Evolutionary conservation across 225 moss, liverwort and hornwort species (phyloP).

Genomic region (Antitrichia curtipendula): DNA sequence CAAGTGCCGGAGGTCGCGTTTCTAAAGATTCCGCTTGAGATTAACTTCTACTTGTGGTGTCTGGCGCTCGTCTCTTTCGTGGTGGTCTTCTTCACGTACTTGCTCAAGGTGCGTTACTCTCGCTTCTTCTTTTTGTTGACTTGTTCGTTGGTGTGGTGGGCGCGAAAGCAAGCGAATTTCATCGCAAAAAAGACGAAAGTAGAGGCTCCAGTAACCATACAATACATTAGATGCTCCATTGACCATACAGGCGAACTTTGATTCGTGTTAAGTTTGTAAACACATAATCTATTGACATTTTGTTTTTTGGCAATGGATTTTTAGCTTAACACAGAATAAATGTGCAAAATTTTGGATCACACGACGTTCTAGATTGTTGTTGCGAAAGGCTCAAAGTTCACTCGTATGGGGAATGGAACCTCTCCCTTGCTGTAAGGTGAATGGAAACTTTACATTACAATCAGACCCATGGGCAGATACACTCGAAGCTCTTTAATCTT

Average conservation of each 20-base stretch:
- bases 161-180: neutral
- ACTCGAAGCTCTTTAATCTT: neutral
- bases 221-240: neutral
- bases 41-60: constrained; percentile 37
- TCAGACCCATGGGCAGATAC: neutral
- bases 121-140: neutral
- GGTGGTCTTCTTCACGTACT: constrained; percentile 17
- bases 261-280: neutral
- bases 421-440: neutral
- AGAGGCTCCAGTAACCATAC: neutral
- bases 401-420: neutral
- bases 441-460: neutral
- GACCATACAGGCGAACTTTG: neutral
- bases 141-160: neutral
- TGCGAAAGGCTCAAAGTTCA: neutral
- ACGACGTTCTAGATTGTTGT: neutral
- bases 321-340: neutral
- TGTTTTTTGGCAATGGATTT: neutral
- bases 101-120: constrained; percentile 7
- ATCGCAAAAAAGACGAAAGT: neutral
- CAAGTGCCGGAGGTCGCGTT: constrained; percentile 4
- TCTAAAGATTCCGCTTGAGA: neutral
- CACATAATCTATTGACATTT: neutral
- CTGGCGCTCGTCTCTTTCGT: constrained; percentile 14
- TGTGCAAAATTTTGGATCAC: neutral